phyloP scores from a whole-genome alignment of 208 protist genomes.

The Leishmania aethiopica region DNA sequence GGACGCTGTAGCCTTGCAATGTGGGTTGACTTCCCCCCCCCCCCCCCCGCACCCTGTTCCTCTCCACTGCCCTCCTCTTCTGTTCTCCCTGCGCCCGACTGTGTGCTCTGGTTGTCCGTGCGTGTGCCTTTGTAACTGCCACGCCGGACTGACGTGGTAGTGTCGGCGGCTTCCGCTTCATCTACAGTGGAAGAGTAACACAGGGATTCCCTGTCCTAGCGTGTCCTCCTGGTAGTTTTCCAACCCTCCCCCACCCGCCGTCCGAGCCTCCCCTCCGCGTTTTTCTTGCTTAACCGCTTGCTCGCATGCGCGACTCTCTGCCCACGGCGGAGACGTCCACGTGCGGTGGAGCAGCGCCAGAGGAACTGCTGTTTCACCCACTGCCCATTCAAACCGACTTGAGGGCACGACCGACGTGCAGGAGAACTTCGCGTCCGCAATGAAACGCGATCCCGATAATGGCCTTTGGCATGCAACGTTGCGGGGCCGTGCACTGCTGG shows the following conservation, averaged over 20 bases:
- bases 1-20: neutral
- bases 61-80: neutral
- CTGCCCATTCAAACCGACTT: constrained; percentile 67
- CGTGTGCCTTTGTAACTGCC: neutral
- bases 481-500: constrained; percentile 41
- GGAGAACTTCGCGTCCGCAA: constrained; percentile 57
- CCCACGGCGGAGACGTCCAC: neutral
- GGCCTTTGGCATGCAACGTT: constrained; percentile 23
- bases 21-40: neutral
- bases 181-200: neutral
- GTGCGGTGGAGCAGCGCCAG: neutral
- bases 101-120: neutral
- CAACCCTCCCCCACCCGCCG: neutral
- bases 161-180: neutral
- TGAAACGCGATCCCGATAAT: constrained; percentile 4
- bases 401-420: constrained; percentile 68
- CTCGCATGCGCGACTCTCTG: neutral
- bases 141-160: too few relatives aligned
- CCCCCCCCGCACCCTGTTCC: too few relatives aligned
- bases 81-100: neutral
- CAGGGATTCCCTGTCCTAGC: too few relatives aligned
- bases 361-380: constrained; percentile 43
- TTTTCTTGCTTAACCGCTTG: neutral
- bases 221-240: neutral
- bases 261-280: neutral